Percentiles rank a stretch among this genome's conserved stretches.
Evolutionary conservation across 225 moss, liverwort and hornwort genomes (phyloP).

Genomic region (Neckera pumila): DNA sequence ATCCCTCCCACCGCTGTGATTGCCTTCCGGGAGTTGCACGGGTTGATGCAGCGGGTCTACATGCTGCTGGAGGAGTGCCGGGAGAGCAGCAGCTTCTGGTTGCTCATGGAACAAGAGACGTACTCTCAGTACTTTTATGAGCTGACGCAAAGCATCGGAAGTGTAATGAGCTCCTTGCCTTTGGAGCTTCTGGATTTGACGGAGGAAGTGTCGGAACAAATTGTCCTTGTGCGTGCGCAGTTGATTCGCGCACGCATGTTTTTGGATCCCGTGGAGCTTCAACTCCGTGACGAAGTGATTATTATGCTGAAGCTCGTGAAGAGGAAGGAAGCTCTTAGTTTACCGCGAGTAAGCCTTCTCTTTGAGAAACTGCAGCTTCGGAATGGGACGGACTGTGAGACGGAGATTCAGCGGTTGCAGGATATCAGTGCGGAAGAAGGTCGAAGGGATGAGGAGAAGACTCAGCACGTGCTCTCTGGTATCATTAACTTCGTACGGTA

Average conservation of each 20-base stretch:
- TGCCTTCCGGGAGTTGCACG: slow-evolving; percentile 44
- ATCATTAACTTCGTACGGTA: slow-evolving; percentile 50
- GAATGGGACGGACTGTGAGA: slow-evolving; percentile 32
- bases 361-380: slow-evolving; percentile 24
- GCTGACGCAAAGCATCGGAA: slow-evolving; percentile 29
- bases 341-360: not conserved
- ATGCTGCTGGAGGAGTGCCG: slow-evolving; percentile 44
- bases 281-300: slow-evolving; percentile 21
- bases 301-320: slow-evolving; percentile 24
- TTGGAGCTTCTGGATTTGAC: slow-evolving; percentile 44
- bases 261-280: slow-evolving; percentile 18
- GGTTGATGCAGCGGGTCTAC: slow-evolving; percentile 30
- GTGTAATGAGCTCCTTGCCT: slow-evolving; percentile 30
- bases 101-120: slow-evolving; percentile 39
- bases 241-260: slow-evolving; percentile 18
- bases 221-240: slow-evolving; percentile 40
- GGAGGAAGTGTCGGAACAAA: slow-evolving; percentile 47
- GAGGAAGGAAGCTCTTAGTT: slow-evolving; percentile 16
- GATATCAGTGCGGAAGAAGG: slow-evolving; percentile 14
- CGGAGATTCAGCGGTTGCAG: slow-evolving; percentile 44
- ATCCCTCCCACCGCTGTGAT: slow-evolving; percentile 28
- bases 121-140: slow-evolving; percentile 31
- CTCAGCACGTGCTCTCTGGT: slow-evolving; percentile 8
- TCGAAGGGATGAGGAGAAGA: not conserved
- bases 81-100: slow-evolving; percentile 39